Evolutionary conservation across 2,329 filamentous ascomycete genomes (phyloP), one percentile per base, ranked within the genome.

Genomic region (Colletotrichum phormii): DNA sequence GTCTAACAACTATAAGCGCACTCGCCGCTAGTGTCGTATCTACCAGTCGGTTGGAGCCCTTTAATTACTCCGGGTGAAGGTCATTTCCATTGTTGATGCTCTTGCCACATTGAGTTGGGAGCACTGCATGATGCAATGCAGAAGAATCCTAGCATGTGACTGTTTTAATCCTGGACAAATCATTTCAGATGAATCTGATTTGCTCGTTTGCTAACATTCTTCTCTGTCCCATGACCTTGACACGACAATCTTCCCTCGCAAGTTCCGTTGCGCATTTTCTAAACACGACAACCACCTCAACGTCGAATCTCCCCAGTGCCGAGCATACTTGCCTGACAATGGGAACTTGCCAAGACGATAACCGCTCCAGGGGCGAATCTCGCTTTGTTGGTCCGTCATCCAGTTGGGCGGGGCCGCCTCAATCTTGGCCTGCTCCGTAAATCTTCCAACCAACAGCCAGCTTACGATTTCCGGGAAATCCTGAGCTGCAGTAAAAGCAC

Each of bases 401-500:
- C 31, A 37, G 51, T 1, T 5, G 11, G 4, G 15, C 5, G 53
- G 15, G 18, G 22, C 12, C 15, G 7, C 61, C 54, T 46, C 42
- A 5, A 70, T 24, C 46, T n/a, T 66, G 1, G 24, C 24, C 24
- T 66, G 67, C 13, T 70, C 67, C 18, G 33, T 26, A 33, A 66
- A 70, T n/a, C 55, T 58, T 7, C 42, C 67, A 6, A 35, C 55
- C 11, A 70, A 33, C 4, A 70, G 31, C 67, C 67, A 70, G 22
- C 24, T 18, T 1, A 66, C 24, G 0, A 70, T 53, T 1, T 60
- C 37, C 0, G 67, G 67, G 4, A 70, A 70, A 12, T 3, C 29
- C 0, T 26, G 13, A 2, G 67, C 67, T 3, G 42, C 26, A 0
- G 29, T 24, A 2, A 66, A 2, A 0, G 67, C 62, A 15, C 62